Base-by-base conservation (phyloP, 2,329 filamentous ascomycete species). In the Paraconiothyrium brasiliense region DNA sequence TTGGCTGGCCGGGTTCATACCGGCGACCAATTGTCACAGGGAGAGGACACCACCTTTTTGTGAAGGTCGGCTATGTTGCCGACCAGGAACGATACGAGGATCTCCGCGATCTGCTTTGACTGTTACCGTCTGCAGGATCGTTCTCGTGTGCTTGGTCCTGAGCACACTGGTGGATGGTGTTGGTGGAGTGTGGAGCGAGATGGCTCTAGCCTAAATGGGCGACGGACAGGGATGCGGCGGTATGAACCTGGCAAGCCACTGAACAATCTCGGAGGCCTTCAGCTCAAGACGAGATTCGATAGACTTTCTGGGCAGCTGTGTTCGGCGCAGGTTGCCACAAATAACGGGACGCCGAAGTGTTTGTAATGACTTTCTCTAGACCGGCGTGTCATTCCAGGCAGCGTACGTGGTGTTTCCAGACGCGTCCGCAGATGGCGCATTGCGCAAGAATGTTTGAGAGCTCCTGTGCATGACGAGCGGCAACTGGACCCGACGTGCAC, bases 381-480 rank as follows among this genome's bases (percentile, higher is more conserved):
- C 22, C 8, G 5, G 39, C 16, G 37, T 9, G 35, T 44, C 22
- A 22, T 46, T 55, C 52, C 24, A 11, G 20, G 5, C 2, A 41
- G n/a, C 34, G 34, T 3, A 35, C 5, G 9, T 8, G 30, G 47
- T 52, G 49, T 52, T 41, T 52, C 49, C 11, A 27, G 49, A 52
- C n/a, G 49, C 34, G 20, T 41, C 49, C 14, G 49, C 49, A 55
- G 39, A 55, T 46, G 4, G 16, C 4, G 39, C 39, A 55, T 44
- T 39, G 52, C 37, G 52, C 39, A 55, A 44, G 13, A 55, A 34
- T 2, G 52, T 55, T 44, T 20, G 43, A 54, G 30, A n/a, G 35
- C 35, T 20, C 49, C 41, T 30, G 24, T 41, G 59, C 59, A 57
- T 57, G 16, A 56, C 30, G 7, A n/a, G 24, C 30, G 43, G 54